A percentile compares a stretch with the other conserved stretches of the same genome.
Evolutionary conservation across 768 basidiomycete genomes (phyloP).

Genomic region (Tricholoma sp.): DNA sequence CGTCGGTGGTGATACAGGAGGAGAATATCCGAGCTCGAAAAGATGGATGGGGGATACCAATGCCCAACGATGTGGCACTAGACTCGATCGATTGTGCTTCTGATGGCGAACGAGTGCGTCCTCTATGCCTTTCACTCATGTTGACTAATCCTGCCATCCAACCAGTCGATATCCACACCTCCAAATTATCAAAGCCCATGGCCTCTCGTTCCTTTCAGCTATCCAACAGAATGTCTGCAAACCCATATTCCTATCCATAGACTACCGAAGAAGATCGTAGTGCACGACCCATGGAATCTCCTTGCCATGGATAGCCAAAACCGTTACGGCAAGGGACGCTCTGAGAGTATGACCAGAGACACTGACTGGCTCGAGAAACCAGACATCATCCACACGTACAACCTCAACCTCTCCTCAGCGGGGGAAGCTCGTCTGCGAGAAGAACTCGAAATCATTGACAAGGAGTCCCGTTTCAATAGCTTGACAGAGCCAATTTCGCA

Average conservation of each 20-base stretch:
- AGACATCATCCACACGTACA: not conserved
- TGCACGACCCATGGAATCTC: conserved; percentile 1
- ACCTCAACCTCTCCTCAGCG: not conserved
- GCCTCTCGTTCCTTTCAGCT: not conserved
- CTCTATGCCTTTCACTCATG: not conserved
- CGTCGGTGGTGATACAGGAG: not conserved
- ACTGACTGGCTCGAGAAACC: not conserved
- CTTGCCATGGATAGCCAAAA: not conserved
- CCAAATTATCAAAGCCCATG: not conserved
- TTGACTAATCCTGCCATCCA: not conserved
- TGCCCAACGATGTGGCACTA: not conserved
- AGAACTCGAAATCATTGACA: not conserved
- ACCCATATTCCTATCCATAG: not conserved
- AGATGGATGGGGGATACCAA: not conserved
- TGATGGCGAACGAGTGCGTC: not conserved
- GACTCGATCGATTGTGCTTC: not conserved
- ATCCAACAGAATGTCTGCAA: not conserved
- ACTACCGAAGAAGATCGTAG: not conserved
- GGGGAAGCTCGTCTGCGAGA: not conserved
- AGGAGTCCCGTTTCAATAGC: no score
- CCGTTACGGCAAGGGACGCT: not conserved
- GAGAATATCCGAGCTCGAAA: not conserved
- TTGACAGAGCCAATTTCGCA: no score
- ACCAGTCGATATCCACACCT: not conserved
- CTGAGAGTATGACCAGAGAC: not conserved